These are phyloP conservation scores for Caryocar brasiliense DNA, from an alignment of 441 rosid genomes.

Conservation along the genomic window DNA sequence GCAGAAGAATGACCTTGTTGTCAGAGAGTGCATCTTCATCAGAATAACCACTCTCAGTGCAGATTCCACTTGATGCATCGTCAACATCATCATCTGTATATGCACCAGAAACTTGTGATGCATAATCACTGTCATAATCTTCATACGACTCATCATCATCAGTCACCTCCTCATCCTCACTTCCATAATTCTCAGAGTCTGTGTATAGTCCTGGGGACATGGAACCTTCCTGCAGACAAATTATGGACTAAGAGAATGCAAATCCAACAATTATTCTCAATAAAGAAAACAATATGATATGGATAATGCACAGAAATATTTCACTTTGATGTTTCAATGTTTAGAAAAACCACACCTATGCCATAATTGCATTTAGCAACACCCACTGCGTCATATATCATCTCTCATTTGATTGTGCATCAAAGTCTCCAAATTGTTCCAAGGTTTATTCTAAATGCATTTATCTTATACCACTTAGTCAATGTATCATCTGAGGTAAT, in stretches of 20 bases:
- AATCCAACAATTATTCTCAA: conserved; percentile 7
- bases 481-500: too few relatives aligned
- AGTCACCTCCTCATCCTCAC: conserved; percentile 71
- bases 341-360: too few relatives aligned
- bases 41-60: conserved; percentile 35
- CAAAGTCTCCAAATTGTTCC: too few relatives aligned
- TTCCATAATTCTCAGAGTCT: conserved; percentile 71
- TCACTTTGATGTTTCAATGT: not conserved
- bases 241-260: conserved; percentile 18
- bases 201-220: conserved; percentile 71
- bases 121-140: conserved; percentile 46
- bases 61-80: conserved; percentile 38
- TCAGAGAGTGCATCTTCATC: conserved; percentile 27
- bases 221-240: conserved; percentile 60
- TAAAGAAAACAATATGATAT: not conserved
- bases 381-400: too few relatives aligned
- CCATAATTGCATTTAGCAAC: too few relatives aligned
- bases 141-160: conserved; percentile 83
- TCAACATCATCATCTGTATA: conserved; percentile 49
- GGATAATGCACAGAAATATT: not conserved
- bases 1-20: conserved; percentile 34
- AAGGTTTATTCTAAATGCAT: too few relatives aligned
- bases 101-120: conserved; percentile 30
- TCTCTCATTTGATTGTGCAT: too few relatives aligned
- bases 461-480: too few relatives aligned